phyloP scores from a whole-genome alignment of 345 rosid genomes.

The Gossypium australe region DNA sequence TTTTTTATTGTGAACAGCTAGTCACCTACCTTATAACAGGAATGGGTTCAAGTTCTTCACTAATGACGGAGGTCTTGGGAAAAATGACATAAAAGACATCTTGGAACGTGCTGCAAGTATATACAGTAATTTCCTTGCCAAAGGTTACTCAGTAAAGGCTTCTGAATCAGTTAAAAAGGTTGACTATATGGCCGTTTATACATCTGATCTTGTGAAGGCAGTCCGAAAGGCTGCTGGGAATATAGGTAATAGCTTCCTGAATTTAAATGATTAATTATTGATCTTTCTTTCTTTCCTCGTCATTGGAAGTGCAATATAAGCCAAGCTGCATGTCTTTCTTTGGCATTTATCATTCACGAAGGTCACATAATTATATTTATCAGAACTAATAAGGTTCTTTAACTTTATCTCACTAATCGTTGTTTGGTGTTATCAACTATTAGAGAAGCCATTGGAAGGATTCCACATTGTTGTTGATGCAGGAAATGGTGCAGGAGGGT shows the following conservation, averaged over 20 bases:
- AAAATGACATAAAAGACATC: conserved; percentile 75
- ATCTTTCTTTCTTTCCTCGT: background rate
- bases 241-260: conserved; percentile 48
- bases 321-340: conserved; percentile 1
- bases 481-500: conserved; percentile 99
- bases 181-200: conserved; percentile 82
- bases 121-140: conserved; percentile 45
- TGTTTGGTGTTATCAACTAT: conserved; percentile 21
- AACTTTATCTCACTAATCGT: conserved; percentile 17
- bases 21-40: conserved; percentile 98
- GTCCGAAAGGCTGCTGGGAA: conserved; percentile 84
- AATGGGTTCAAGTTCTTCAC: conserved; percentile 98
- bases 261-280: background rate
- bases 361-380: background rate
- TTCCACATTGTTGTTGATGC: conserved; percentile 97
- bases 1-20: conserved; percentile 54
- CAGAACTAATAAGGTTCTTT: background rate
- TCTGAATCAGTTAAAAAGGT: conserved; percentile 48
- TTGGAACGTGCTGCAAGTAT: conserved; percentile 80
- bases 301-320: background rate
- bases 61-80: conserved; percentile 89
- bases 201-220: conserved; percentile 81
- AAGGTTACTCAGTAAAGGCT: conserved; percentile 37
- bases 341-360: background rate
- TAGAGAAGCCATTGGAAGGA: conserved; percentile 95